These are phyloP conservation scores for Strobilomyces confusus DNA, from an alignment of 768 basidiomycete genomes.

Conservation along the genomic window DNA sequence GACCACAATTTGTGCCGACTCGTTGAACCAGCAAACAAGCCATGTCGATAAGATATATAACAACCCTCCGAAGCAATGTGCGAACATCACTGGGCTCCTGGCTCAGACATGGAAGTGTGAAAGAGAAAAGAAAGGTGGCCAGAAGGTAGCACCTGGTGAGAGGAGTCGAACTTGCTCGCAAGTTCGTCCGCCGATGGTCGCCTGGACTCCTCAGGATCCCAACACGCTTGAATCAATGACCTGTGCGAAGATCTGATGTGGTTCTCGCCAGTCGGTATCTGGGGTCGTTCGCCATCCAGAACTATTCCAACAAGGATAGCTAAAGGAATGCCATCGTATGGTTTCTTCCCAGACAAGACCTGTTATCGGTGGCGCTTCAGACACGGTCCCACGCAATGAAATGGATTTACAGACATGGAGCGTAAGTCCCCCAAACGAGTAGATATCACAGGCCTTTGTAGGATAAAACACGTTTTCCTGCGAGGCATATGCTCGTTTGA, in stretches of 20 bases:
- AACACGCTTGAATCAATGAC: constrained; percentile 14
- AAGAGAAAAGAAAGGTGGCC: background rate
- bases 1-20: background rate
- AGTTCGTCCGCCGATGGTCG: constrained; percentile 18
- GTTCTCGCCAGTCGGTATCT: constrained; percentile 3
- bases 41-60: background rate
- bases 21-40: background rate
- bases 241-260: constrained; percentile 1
- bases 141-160: background rate
- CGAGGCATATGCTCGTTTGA: background rate
- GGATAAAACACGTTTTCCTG: constrained; percentile 6
- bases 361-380: constrained; percentile 12
- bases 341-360: constrained; percentile 21
- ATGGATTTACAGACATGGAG: constrained; percentile 20
- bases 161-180: background rate
- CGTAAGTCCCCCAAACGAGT: constrained; percentile 36
- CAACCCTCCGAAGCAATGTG: background rate
- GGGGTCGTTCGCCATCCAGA: constrained; percentile 10
- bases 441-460: constrained; percentile 22
- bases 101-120: background rate
- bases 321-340: constrained; percentile 7
- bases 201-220: constrained; percentile 11
- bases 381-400: background rate
- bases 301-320: background rate
- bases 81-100: background rate